Evolutionary conservation across 805 yeast species (phyloP).

Genomic region (Spathaspora gorwiae): DNA sequence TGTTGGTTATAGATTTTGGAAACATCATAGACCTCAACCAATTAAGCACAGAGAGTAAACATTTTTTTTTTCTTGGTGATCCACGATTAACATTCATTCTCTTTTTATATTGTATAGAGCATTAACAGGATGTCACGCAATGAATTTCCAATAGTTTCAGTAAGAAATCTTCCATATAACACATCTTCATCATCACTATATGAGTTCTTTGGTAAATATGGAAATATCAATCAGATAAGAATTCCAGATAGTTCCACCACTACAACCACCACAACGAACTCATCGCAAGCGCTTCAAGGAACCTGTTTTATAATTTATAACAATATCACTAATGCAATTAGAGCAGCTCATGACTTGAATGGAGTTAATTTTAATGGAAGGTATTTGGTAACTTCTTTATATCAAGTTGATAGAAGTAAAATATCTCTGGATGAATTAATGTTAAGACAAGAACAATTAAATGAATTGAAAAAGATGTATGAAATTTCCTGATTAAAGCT

Average conservation of each 20-base stretch:
- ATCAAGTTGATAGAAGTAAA: constrained; percentile 38
- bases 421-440: constrained; percentile 21
- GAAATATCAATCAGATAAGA: constrained; percentile 53
- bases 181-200: constrained; percentile 44
- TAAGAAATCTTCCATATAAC: constrained; percentile 55
- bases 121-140: constrained; percentile 2
- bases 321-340: constrained; percentile 42
- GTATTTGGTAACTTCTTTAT: constrained; percentile 50
- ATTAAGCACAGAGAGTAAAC: no score
- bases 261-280: not conserved
- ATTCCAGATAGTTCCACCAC: constrained; percentile 17
- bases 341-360: constrained; percentile 50
- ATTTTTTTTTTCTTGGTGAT: no score
- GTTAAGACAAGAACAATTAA: constrained; percentile 22
- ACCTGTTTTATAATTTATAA: constrained; percentile 54
- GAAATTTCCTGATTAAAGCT: not conserved
- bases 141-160: constrained; percentile 44
- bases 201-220: constrained; percentile 51
- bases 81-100: not conserved
- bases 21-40: no score
- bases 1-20: no score
- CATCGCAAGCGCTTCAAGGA: constrained; percentile 19
- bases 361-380: constrained; percentile 59
- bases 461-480: constrained; percentile 12
- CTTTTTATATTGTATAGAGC: no score